Evolutionary conservation across 306 rosid species (phyloP), one percentile per base, ranked within the genome.

Genomic region (Lathyrus oleraceus): DNA sequence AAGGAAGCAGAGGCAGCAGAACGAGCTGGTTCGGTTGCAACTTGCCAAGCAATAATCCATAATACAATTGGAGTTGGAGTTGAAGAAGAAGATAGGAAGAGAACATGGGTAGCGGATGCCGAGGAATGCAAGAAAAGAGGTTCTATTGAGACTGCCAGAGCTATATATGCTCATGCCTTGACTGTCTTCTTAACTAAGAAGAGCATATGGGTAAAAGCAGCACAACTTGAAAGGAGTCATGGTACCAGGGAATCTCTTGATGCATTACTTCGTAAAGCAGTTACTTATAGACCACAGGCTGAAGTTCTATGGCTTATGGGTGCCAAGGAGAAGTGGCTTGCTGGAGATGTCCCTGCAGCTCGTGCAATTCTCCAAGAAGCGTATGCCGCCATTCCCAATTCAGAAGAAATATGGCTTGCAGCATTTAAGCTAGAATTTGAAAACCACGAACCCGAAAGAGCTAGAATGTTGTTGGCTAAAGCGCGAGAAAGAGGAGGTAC

Each of bases 301-400:
- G 96, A 92, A 79, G 97, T 92, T 60, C 78, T 92, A 48, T 92
- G 97, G 98, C 98, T 92, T 76, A 92, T 92, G 98, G 96, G 96
- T 67, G 98, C 98, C 13, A 92, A 89, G 81, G 98, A 87, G 84
- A 92, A 92, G 78, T 92, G 96, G 98, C 96, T 89, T 74, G 98
- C 96, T 68, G 98, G 97, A 19, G 96, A 92, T 73, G 96, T 89
- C 58, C 95, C 92, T 16, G 85, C 89, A 10, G 97, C 95, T 25
- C 87, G 97, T 51, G 89, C 90, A 39, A 92, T 92, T 72, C 97
- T 92, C 63, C 92, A 86, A 79, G 92, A 91, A 86, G 96, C 96
- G 28, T 92, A 92, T 76, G 95, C 95, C 70, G 95, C 96, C 69
- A 92, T 89, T 74, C 96, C 96, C 15, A 87, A 89, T 77, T 92